Evolutionary conservation across 352 stramenopile genomes (phyloP), one percentile per base, ranked within the genome.

Genomic region (Phytophthora pluvialis): DNA sequence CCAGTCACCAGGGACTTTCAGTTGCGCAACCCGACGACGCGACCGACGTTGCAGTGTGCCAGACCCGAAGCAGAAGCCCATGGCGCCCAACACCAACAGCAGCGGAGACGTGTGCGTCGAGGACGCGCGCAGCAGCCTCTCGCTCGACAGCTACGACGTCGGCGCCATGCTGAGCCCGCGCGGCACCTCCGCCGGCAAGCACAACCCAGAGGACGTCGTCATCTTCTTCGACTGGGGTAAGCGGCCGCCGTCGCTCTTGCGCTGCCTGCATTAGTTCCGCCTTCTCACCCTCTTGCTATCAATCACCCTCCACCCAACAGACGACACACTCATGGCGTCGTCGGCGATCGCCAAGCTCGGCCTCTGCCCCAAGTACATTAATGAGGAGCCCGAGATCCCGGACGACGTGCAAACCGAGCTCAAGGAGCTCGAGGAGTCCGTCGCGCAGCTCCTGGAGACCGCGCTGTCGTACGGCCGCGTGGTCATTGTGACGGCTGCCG

Each of bases 211-310:
- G 28, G 70, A 90, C 56, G 77, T 82, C 6, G 75, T 94, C 66
- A 89, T 94, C 70, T 93, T 94, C 71, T 91, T 94, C 58, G 86
- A 94, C 64, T 94, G 86, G 86, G 86, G 86, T 94, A 81, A 67
- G 78, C 60, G 42, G 5, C 26, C 25, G 9, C 15, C 16, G 4
- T 29, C 48, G 46, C 36, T 63, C 28, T 61, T 36, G 11, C 15
- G 53, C 26, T 36, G 11, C 35, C 28, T 31, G 36, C n/a, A 25
- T 7, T 46, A 15, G 32, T 39, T 55, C 49, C 35, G 13, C 35
- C 18, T 59, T 55, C 44, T 70, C 32, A 60, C 46, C 9, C 26
- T 54, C n/a, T 57, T 67, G 38, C 28, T 57, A 33, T 64, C 26
- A 32, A 18, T 44, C 33, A 28, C n/a, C n/a, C n/a, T n/a, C n/a